Evolutionary conservation across 1,284 basidiomycete genomes (phyloP), one percentile per base, ranked within the genome.

Genomic region (Apiotrichum domesticum): DNA sequence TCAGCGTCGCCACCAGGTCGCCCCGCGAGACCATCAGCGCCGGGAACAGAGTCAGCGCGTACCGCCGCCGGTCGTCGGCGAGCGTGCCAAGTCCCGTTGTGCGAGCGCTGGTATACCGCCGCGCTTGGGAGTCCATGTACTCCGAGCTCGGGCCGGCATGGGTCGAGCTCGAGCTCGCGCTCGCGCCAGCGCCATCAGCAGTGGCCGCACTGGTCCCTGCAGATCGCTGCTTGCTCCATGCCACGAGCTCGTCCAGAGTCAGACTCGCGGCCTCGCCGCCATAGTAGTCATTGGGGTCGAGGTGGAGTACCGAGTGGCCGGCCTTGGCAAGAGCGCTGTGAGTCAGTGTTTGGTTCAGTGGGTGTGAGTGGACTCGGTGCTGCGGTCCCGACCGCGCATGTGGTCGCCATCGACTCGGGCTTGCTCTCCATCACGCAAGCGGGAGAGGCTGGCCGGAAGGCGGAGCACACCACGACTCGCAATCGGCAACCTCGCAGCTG

Each of bases 281-380:
- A 69, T 98, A 98, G 74, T 92, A 89, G 1, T 83, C 76, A 68
- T 92, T 88, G 35, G 81, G 76, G 75, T 98, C 94, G 61, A 97
- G 77, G 66, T 98, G 94, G 1, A 89, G 87, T 40, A 97, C 86
- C 58, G 83, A 86, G 71, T 87, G 85, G 45, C 91, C 91, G 44
- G 88, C 84, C 73, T 90, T 91, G 3, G 93, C 85, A 37, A 98
- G 83, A 0, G 94, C 87, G 46, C 90, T 92, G 75, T 35, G 40
- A 29, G 29, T 56, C 39, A 52, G 50, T 40, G 6, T 7, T 6
- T 42, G 21, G 21, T 21, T 21, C 21, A 21, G 21, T 21, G 21
- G 21, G 21, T 21, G 21, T 21, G 21, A 21, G 21, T 21, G 21
- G 21, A 21, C 21, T 21, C 21, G 21, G 21, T 21, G 21, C 21